These are phyloP conservation scores for Colletotrichum spinosum DNA, from an alignment of 2,329 filamentous ascomycete species.

Conservation along the genomic window DNA sequence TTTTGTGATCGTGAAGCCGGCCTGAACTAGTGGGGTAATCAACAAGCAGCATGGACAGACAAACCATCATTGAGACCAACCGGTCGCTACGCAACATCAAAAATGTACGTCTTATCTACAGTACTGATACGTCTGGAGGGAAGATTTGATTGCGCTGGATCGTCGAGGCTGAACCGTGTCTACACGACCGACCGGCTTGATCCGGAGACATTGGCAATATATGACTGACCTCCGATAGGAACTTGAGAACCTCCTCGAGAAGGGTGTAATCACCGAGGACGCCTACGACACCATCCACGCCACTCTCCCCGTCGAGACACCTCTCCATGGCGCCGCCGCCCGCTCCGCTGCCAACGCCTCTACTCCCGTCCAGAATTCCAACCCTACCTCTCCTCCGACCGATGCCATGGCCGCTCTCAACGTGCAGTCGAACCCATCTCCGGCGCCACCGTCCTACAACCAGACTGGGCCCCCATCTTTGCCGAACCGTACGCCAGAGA, in stretches of 20 bases:
- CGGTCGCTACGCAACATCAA: slow-evolving; percentile 89
- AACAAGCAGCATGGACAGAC: slow-evolving; percentile 57
- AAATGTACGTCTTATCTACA: slow-evolving; percentile 67
- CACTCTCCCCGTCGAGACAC: slow-evolving; percentile 79
- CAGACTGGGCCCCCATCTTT: slow-evolving; percentile 57
- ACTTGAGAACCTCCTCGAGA: slow-evolving; percentile 88
- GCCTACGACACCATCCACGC: slow-evolving; percentile 80
- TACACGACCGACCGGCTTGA: slow-evolving; percentile 13
- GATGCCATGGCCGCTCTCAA: slow-evolving; percentile 58
- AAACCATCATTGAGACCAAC: slow-evolving; percentile 77
- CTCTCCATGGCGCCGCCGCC: slow-evolving; percentile 63
- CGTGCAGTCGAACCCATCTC: slow-evolving; percentile 46
- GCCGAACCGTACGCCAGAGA: slow-evolving; percentile 55
- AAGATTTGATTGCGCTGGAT: neutral
- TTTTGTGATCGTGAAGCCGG: slow-evolving; percentile 1
- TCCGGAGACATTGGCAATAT: slow-evolving; percentile 8
- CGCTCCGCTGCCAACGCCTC: slow-evolving; percentile 49
- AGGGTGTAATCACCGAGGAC: slow-evolving; percentile 79
- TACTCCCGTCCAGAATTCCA: slow-evolving; percentile 44
- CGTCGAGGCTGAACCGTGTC: neutral
- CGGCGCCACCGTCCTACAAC: slow-evolving; percentile 64
- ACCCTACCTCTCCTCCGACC: slow-evolving; percentile 45
- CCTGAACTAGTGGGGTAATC: slow-evolving; percentile 8
- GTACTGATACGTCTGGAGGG: neutral
- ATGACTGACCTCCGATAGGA: slow-evolving; percentile 68